Base-by-base conservation (phyloP, 768 basidiomycete species). In the Suillus decipiens region DNA sequence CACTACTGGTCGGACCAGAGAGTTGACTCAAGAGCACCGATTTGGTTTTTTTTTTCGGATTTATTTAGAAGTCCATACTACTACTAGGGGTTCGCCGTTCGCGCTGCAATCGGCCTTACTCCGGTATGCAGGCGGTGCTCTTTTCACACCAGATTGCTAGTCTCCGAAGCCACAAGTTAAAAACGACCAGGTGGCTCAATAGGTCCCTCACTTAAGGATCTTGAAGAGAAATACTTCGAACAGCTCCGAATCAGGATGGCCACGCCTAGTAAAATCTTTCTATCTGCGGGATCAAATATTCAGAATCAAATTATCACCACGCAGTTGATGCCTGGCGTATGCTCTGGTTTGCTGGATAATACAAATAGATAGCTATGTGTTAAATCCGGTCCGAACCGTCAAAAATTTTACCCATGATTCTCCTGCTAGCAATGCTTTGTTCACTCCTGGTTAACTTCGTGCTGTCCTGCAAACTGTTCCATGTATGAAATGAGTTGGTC, bases 401-500 rank as follows among this genome's bases (percentile, higher is more conserved):
- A 7, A 31, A 12, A 28, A 3, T 28, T 28, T 42, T 41, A 57
- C 56, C 56, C 37, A 57, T n/a, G 15, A n/a, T 41, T 60, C n/a
- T 62, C 15, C 34, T 62, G 17, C 9, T 34, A 24, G 28, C 3
- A 3, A 12, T 39, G 28, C 41, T 2, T 10, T n/a, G 11, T 34
- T 53, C 19, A 53, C 19, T 53, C 51, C 19, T 31, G 17, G 17
- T 55, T 19, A n/a, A 56, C 37, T 17, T 28, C 17, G 59, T 64
- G 58, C 22, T 63, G 61, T 68, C 42, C 60, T 53, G 83, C 68
- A 66, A 89, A 90, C 45, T 84, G 81, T 42, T 78, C 76, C 70
- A 89, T 87, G 66, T 88, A 90, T 0, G 75, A 78, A 43, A 89
- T 78, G 24, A 90, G 72, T 51, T 72, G 76, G 60, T 91, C 86